Percentiles rank a stretch among this genome's conserved stretches.
Conservation (phyloP, 2,329 filamentous ascomycete species). For the Claviceps spartinae region DNA sequence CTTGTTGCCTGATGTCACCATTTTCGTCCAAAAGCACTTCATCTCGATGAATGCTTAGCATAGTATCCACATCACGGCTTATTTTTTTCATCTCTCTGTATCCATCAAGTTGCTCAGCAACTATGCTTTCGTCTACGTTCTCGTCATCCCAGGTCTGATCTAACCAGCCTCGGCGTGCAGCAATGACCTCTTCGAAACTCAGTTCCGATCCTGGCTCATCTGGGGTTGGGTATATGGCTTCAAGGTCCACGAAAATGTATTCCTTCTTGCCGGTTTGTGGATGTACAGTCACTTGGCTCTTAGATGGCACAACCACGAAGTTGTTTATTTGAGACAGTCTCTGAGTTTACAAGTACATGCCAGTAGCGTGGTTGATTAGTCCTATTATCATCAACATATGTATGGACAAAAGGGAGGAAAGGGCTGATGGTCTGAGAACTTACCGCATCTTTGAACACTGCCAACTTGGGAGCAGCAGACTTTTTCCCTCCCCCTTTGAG, state of each 20-base stretch:
- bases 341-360: conserved; percentile 33
- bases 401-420: conserved; percentile 9
- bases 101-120: conserved; percentile 14
- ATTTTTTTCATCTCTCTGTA: conserved; percentile 20
- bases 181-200: conserved; percentile 86
- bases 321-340: conserved; percentile 48
- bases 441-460: conserved; percentile 93
- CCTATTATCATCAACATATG: conserved; percentile 83
- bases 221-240: conserved; percentile 69
- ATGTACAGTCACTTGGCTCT: conserved; percentile 71
- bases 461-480: conserved; percentile 61
- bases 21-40: conserved; percentile 43
- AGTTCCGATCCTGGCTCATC: conserved; percentile 60
- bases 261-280: conserved; percentile 72
- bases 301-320: conserved; percentile 54
- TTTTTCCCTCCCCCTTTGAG: conserved; percentile 78
- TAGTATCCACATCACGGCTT: conserved; percentile 18
- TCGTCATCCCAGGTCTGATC: conserved; percentile 42
- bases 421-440: conserved; percentile 9
- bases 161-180: conserved; percentile 58
- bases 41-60: conserved; percentile 31
- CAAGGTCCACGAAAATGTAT: conserved; percentile 74
- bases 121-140: conserved; percentile 19
- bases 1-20: conserved; percentile 33
- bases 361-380: conserved; percentile 61